phyloP scores from a whole-genome alignment of 164 flowering plant species.

The Houttuynia cordata region DNA sequence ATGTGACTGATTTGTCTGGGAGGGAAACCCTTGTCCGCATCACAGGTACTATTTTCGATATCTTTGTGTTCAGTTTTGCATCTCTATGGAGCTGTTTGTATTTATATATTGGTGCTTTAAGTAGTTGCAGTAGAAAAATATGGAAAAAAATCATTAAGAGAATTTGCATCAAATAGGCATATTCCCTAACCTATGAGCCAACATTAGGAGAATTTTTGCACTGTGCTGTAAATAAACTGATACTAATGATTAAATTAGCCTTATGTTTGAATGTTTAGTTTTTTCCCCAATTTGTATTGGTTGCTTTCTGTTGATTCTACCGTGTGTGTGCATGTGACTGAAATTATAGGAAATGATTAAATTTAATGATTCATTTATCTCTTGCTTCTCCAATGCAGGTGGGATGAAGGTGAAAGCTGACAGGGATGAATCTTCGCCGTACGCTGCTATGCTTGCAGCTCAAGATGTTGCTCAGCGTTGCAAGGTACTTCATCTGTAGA shows the following conservation, averaged over 20 bases:
- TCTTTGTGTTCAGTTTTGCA: neutral
- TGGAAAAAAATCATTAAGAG: no score
- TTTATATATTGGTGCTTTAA: no score
- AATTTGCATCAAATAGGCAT: no score
- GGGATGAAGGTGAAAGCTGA: constrained; percentile 78
- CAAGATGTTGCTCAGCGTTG: constrained; percentile 60
- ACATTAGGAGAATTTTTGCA: no score
- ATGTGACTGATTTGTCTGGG: constrained; percentile 41
- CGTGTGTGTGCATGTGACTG: neutral
- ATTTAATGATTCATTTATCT: no score
- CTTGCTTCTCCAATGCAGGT: constrained; percentile 19
- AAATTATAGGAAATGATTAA: no score
- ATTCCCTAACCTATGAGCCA: no score
- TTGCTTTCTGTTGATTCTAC: neutral
- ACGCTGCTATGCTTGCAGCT: constrained; percentile 77
- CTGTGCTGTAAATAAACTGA: no score
- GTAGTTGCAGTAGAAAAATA: no score
- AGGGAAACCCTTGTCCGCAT: constrained; percentile 38
- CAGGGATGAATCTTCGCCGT: constrained; percentile 66
- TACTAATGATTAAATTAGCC: no score
- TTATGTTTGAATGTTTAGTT: no score
- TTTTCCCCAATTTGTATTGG: neutral
- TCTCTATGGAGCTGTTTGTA: no score
- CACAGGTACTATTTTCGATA: constrained; percentile 16
- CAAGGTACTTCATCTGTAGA: constrained; percentile 33